Evolutionary conservation across 805 yeast species (phyloP), one percentile per base, ranked within the genome.

Genomic region (Schizosaccharomyces cryophilus): DNA sequence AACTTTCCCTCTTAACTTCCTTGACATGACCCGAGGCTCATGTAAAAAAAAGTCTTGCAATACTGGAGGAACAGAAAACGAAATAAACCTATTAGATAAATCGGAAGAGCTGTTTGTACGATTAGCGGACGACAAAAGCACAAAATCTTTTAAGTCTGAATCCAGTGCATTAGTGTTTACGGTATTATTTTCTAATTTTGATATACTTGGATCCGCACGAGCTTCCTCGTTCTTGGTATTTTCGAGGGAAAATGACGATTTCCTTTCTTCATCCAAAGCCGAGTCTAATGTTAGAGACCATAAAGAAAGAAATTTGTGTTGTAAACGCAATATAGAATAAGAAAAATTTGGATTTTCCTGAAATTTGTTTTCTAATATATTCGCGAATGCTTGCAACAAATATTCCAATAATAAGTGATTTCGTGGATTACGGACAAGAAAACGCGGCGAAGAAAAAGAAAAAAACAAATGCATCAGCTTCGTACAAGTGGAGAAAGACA

Each of bases 401-500:
- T 62, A 55, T n/a, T 63, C 64, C 29, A 65, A 62, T 24, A 68
- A 51, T 26, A 55, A 54, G 42, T 65, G 63, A 60, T 66, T 69
- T n/a, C 58, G 61, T 40, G 64, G 64, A 54, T 63, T 63, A 13
- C 66, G 65, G 29, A 66, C 42, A 60, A 66, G 59, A 56, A 64
- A 65, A n/a, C 65, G 58, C 6, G 68, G 68, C 4, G 66, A 59
- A 9, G 68, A 62, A 42, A 69, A 48, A 5, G 64, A 60, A 2
- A 61, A 51, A 31, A 67, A 62, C 19, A 70, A 62, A 31, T 69
- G 67, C 60, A 70, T 62, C 30, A 70, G 55, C 21, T 65, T 63
- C 9, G 68, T 62, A 26, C 72, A 64, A 1, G 71, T 66, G 1
- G 64, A 61, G 35, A 68, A 67, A 4, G 70, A 64, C 24, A 71